Base-by-base conservation (phyloP, 768 basidiomycete species). In the Lactarius vividus region DNA sequence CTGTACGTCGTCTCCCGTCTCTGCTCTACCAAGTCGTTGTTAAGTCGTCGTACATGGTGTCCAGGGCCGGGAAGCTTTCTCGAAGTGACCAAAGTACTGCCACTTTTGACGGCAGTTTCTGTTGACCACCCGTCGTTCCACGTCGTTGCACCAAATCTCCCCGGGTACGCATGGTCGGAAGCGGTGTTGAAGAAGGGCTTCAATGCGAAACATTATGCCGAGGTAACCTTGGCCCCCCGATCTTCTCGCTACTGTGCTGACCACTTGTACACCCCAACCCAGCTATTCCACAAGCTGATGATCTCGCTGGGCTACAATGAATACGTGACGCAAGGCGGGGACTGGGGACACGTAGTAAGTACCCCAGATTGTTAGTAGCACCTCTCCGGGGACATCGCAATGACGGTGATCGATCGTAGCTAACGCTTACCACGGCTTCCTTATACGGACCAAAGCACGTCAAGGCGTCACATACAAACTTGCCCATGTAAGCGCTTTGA, bases 11-110 rank as follows among this genome's bases (percentile, higher is more conserved):
- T 18, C 29, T 35, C 37, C 5, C 35, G 44, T 28, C 23, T 15
- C 16, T 42, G 26, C 23, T 18, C n/a, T 55, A 11, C 49, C 18
- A 13, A 20, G 15, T 6, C 18, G 10, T 20, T 1, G 33, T 35
- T 53, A 3, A 40, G 29, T 18, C 18, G 18, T 20, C 20, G 20
- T 23, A 49, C 35, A 35, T 37, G 18, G 7, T 49, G 20, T n/a
- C 42, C 63, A 84, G 84, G 85, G 85, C 83, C 84, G 13, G 35
- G 35, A 37, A 37, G 11, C 35, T 37, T 37, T 11, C 10, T 37
- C 35, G 35, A 37, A 37, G 11, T 37, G 35, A 37, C 35, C 11
- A 37, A 37, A 8, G 3, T 37, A 37, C 35, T 37, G 13, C 35
- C 35, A 1, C 35, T 37, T 13, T 37, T 37, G 35, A 37, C 35